Evolutionary conservation across 805 yeast species (phyloP).

Genomic region (Nakazawaea molendinolei): DNA sequence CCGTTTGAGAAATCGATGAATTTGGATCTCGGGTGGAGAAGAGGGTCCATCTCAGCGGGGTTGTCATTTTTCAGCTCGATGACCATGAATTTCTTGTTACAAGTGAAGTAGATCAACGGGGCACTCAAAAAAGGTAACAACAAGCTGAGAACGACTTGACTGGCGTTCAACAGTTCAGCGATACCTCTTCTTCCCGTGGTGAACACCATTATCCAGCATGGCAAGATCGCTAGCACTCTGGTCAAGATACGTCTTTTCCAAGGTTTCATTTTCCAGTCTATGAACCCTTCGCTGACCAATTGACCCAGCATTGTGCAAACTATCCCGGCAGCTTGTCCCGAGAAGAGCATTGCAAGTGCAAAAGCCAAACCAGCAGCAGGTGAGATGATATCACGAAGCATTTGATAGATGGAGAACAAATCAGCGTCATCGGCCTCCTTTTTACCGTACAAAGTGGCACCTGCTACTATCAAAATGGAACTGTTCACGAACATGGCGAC

Average conservation of each 20-base stretch:
- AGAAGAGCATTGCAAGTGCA: slow-evolving; percentile 69
- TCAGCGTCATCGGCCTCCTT: slow-evolving; percentile 66
- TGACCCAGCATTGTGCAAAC: slow-evolving; percentile 90
- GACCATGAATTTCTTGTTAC: slow-evolving; percentile 40
- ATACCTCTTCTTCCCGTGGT: slow-evolving; percentile 65
- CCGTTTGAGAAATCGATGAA: slow-evolving; percentile 70
- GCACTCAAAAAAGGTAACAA: slow-evolving; percentile 75
- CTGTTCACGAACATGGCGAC: slow-evolving; percentile 80
- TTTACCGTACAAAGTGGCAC: slow-evolving; percentile 63
- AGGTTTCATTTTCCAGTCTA: slow-evolving; percentile 70
- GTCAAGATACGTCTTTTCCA: slow-evolving; percentile 77
- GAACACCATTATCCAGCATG: slow-evolving; percentile 63
- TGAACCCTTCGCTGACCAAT: slow-evolving; percentile 80
- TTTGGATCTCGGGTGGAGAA: slow-evolving; percentile 19
- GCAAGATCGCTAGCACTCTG: slow-evolving; percentile 64
- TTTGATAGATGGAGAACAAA: slow-evolving; percentile 60
- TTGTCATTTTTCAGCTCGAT: slow-evolving; percentile 19
- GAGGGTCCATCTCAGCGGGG: slow-evolving; percentile 14
- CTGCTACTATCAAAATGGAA: slow-evolving; percentile 72
- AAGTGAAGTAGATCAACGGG: slow-evolving; percentile 75
- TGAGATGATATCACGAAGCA: slow-evolving; percentile 50
- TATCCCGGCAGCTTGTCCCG: slow-evolving; percentile 83
- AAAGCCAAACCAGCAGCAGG: slow-evolving; percentile 74
- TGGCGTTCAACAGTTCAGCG: slow-evolving; percentile 60
- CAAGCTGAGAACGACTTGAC: slow-evolving; percentile 74